Percentiles rank a stretch among this genome's conserved stretches.
Conservation (phyloP, 441 rosid species). For the Oxalis stricta region DNA sequence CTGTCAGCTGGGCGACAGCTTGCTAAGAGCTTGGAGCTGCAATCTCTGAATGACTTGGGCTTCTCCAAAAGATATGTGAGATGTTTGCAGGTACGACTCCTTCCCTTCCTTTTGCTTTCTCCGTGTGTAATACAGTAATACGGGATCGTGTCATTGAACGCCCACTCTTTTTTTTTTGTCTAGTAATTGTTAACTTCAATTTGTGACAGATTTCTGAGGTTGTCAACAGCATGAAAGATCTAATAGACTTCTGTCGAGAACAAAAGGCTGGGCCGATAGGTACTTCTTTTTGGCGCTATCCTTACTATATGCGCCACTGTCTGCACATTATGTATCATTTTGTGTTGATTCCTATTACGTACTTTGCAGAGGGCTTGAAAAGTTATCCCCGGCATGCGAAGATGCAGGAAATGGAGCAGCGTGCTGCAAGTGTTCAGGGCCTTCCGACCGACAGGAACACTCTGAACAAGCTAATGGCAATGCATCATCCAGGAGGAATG, state of each 20-base stretch:
- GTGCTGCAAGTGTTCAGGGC: conserved; percentile 61
- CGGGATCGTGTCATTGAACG: not conserved
- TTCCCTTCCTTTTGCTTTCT: conserved; percentile 3
- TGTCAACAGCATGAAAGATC: conserved; percentile 97
- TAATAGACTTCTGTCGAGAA: conserved; percentile 75
- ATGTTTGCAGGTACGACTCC: conserved; percentile 88
- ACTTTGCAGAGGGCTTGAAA: conserved; percentile 82
- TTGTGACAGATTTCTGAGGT: conserved; percentile 84
- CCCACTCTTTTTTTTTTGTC: not conserved
- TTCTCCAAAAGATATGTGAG: conserved; percentile 95
- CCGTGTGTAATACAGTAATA: conserved; percentile 3
- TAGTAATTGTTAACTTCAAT: conserved; percentile 5
- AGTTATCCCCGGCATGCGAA: conserved; percentile 59
- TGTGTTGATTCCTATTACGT: not conserved
- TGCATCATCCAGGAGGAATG: conserved; percentile 53
- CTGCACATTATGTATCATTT: no score
- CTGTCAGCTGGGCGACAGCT: conserved; percentile 86
- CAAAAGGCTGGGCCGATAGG: conserved; percentile 84
- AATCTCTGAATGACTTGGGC: conserved; percentile 83
- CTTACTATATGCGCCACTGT: not conserved
- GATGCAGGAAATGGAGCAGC: conserved; percentile 89
- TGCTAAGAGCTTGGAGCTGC: conserved; percentile 78
- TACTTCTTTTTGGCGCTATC: conserved; percentile 10
- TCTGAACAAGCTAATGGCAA: conserved; percentile 71
- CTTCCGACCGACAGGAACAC: conserved; percentile 69